Percentiles rank a stretch among this genome's conserved stretches.
phyloP scores from a whole-genome alignment of 805 yeast species.

The Candida sakaeoensis region DNA sequence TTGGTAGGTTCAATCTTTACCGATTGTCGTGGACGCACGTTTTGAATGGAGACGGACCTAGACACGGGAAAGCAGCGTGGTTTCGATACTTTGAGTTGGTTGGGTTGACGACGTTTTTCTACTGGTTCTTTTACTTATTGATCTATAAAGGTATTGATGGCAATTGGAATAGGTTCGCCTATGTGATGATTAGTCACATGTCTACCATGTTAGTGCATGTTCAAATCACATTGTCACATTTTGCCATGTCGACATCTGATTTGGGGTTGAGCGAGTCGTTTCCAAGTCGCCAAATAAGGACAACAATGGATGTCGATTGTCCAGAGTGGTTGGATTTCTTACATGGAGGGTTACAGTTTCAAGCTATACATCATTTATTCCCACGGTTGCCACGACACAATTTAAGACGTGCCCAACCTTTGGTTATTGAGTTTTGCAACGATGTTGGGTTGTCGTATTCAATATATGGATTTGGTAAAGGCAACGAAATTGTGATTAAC shows the following conservation, averaged over 20 bases:
- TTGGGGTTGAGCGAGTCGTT: conserved; percentile 78
- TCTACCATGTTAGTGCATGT: conserved; percentile 92
- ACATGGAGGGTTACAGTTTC: conserved; percentile 92
- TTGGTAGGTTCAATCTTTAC: conserved; percentile 85
- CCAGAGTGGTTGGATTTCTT: conserved; percentile 88
- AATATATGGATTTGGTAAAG: conserved; percentile 78
- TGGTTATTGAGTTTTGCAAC: conserved; percentile 69
- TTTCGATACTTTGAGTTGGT: conserved; percentile 71
- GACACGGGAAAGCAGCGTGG: conserved; percentile 81
- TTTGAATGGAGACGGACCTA: conserved; percentile 73
- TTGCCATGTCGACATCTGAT: conserved; percentile 91
- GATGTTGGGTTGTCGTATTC: conserved; percentile 75
- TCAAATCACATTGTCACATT: conserved; percentile 84
- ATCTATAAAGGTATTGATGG: conserved; percentile 51
- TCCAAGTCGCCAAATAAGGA: conserved; percentile 74
- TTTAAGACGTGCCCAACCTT: conserved; percentile 68
- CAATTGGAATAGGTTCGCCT: conserved; percentile 51
- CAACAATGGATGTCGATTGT: conserved; percentile 94
- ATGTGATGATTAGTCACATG: conserved; percentile 68
- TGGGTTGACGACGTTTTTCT: conserved; percentile 68
- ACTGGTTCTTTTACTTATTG: conserved; percentile 75
- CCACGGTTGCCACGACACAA: conserved; percentile 90
- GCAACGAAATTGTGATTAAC: conserved; percentile 67
- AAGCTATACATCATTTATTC: conserved; percentile 84
- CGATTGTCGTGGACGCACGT: conserved; percentile 77